Conservation (phyloP, 1,284 basidiomycete genomes). For the Puccinia novopanici region DNA sequence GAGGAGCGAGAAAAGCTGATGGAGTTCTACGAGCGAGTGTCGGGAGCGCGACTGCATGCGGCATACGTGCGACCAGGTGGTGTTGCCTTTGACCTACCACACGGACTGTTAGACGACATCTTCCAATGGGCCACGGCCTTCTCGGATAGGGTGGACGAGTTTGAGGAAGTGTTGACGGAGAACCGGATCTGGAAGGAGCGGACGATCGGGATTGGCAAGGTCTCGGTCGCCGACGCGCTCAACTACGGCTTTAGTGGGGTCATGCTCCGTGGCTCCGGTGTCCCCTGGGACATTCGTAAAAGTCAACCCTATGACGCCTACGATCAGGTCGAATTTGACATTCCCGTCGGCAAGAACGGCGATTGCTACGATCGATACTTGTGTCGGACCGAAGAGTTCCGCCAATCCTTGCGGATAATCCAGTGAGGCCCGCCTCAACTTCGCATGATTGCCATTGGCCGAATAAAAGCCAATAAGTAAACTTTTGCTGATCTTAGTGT, state of each 20-base stretch:
- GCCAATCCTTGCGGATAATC: slow-evolving; percentile 89
- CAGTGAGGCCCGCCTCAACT: slow-evolving; percentile 63
- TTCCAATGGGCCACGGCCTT: slow-evolving; percentile 98
- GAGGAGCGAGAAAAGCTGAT: slow-evolving; percentile 99
- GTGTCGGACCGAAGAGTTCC: slow-evolving; percentile 96
- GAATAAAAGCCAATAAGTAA: no score
- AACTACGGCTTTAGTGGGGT: slow-evolving; percentile 95
- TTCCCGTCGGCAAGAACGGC: slow-evolving; percentile 93
- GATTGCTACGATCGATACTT: slow-evolving; percentile 95
- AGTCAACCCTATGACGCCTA: slow-evolving; percentile 94
- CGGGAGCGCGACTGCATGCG: slow-evolving; percentile 92
- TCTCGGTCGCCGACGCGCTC: slow-evolving; percentile 87
- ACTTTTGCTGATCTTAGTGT: neutral
- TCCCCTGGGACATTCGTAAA: slow-evolving; percentile 67
- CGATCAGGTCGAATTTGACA: slow-evolving; percentile 94
- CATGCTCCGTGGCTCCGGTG: slow-evolving; percentile 90
- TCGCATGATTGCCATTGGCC: no score
- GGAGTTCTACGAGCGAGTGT: slow-evolving; percentile 99
- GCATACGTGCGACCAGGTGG: slow-evolving; percentile 98
- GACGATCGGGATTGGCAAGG: slow-evolving; percentile 85
- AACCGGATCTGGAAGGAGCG: slow-evolving; percentile 98
- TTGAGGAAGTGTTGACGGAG: slow-evolving; percentile 95
- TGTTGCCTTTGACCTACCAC: slow-evolving; percentile 95
- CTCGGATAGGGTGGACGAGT: slow-evolving; percentile 80
- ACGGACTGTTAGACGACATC: slow-evolving; percentile 94